Evolutionary conservation across 495 filamentous ascomycete genomes (phyloP).

Genomic region (Clohesyomyces aquaticus): DNA sequence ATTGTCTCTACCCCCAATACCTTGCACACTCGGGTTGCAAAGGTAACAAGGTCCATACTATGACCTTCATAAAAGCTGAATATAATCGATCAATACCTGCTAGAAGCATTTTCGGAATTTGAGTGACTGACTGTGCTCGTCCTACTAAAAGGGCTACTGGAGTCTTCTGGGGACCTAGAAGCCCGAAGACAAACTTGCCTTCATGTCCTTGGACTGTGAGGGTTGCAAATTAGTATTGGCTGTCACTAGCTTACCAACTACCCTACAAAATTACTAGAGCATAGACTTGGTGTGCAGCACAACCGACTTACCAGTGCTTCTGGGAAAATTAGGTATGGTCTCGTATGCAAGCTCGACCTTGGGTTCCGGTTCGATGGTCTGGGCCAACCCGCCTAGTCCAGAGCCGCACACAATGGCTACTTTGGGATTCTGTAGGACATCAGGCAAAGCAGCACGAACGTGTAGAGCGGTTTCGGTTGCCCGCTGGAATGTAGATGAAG

Average conservation of each 20-base stretch:
- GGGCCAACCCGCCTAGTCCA: conserved; percentile 68
- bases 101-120: neutral
- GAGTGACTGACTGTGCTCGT: conserved; percentile 66
- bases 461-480: conserved; percentile 43
- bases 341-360: conserved; percentile 64
- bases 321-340: conserved; percentile 68
- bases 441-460: conserved; percentile 48
- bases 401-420: conserved; percentile 77
- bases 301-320: conserved; percentile 60
- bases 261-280: no score
- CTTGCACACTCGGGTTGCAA: conserved; percentile 72
- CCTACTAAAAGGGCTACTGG: conserved; percentile 75
- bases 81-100: neutral
- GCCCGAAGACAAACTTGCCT: conserved; percentile 73
- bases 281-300: no score
- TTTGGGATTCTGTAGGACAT: conserved; percentile 55
- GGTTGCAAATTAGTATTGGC: conserved; percentile 2
- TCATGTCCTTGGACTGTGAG: conserved; percentile 68
- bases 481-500: conserved; percentile 36
- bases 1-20: conserved; percentile 66
- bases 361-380: conserved; percentile 58
- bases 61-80: conserved; percentile 78
- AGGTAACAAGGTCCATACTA: conserved; percentile 67
- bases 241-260: neutral
- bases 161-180: conserved; percentile 56